A percentile compares a stretch with the other conserved stretches of the same genome.
phyloP scores from a whole-genome alignment of 139 green algal genomes.

The Chlorella sp. region DNA sequence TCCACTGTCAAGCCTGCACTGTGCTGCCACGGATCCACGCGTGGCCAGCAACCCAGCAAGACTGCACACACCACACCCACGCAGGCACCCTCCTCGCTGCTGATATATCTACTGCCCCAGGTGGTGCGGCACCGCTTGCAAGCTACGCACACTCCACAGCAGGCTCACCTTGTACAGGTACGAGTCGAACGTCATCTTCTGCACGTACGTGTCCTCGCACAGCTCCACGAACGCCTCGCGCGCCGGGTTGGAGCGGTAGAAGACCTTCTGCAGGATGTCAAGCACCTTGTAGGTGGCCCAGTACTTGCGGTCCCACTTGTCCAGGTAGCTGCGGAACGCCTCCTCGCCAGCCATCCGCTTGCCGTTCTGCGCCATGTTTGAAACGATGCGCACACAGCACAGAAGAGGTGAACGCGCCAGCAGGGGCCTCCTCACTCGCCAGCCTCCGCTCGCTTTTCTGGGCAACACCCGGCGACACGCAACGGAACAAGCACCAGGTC shows the following conservation, averaged over 20 bases:
- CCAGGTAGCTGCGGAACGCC: conserved; percentile 88
- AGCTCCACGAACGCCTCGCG: conserved; percentile 99
- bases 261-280: conserved; percentile 98
- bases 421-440: too few species aligned
- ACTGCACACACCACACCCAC: background rate
- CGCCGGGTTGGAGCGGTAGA: conserved; percentile 86
- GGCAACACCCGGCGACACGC: too few species aligned
- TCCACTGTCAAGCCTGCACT: too few species aligned
- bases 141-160: too few species aligned
- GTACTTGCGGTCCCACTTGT: conserved; percentile 98
- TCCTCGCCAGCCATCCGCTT: conserved; percentile 83
- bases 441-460: too few species aligned
- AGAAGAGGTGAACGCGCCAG: too few species aligned
- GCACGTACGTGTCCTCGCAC: conserved; percentile 94
- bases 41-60: too few species aligned
- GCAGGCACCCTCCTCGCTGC: background rate
- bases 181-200: conserved; percentile 99
- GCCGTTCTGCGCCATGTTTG: conserved; percentile 66
- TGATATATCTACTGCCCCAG: too few species aligned
- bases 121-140: too few species aligned
- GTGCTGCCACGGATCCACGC: too few species aligned
- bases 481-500: too few species aligned
- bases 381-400: background rate
- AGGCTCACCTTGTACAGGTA: conserved; percentile 96
- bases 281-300: conserved; percentile 99